phyloP scores from a whole-genome alignment of 495 filamentous ascomycete genomes.

The Clohesyomyces aquaticus region DNA sequence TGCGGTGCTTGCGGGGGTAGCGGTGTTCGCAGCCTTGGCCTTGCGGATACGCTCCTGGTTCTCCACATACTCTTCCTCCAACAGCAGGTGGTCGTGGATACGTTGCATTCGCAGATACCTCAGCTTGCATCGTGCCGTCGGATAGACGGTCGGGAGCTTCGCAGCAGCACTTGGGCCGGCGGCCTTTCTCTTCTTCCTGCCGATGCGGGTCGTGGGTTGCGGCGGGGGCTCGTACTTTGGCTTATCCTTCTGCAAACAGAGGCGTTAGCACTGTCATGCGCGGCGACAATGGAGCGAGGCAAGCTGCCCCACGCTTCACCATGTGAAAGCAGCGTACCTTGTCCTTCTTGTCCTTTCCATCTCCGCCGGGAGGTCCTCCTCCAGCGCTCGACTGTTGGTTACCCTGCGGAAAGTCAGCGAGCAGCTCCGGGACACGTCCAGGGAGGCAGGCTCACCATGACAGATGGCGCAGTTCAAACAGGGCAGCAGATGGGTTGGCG shows the following conservation, averaged over 20 bases:
- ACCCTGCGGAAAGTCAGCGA: constrained; percentile 56
- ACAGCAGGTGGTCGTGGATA: constrained; percentile 93
- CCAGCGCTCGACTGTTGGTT: constrained; percentile 89
- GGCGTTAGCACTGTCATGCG: not conserved
- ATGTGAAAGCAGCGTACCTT: constrained; percentile 65
- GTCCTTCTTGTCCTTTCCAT: constrained; percentile 85
- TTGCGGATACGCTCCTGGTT: constrained; percentile 96
- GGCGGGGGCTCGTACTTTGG: constrained; percentile 99
- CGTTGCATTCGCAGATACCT: constrained; percentile 97
- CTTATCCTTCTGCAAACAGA: constrained; percentile 82
- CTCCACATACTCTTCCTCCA: constrained; percentile 98
- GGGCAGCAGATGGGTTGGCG: not conserved
- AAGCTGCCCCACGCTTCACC: not conserved
- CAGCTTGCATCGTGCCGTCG: constrained; percentile 96
- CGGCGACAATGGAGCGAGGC: constrained; percentile 13
- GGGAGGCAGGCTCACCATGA: constrained; percentile 35
- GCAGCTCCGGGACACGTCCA: constrained; percentile 14
- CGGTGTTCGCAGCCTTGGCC: constrained; percentile 74
- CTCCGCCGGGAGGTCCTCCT: constrained; percentile 65
- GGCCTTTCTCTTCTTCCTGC: constrained; percentile 95
- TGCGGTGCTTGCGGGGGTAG: constrained; percentile 53
- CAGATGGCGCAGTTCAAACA: not conserved
- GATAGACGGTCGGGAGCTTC: constrained; percentile 91
- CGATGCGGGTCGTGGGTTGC: constrained; percentile 93
- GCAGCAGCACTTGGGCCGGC: constrained; percentile 90